Conservation (phyloP, 108 stramenopile genomes). For the Hondaea fermentalgiana region DNA sequence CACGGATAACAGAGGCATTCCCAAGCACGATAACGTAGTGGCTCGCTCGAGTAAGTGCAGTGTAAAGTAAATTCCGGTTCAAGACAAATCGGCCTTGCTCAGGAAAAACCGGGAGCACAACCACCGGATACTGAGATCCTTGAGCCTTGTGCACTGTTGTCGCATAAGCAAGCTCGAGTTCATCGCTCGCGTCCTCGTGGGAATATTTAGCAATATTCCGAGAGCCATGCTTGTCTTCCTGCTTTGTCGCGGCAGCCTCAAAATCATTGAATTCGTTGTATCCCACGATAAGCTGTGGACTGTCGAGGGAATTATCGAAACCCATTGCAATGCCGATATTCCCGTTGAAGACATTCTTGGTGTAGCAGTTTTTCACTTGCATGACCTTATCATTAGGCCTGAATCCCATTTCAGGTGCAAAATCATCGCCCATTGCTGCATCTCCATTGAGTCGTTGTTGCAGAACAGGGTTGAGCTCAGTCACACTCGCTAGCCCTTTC, state of each 20-base stretch:
- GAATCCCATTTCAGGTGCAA: not conserved
- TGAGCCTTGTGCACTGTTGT: conserved; percentile 22
- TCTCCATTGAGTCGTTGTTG: not conserved
- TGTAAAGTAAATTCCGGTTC: not conserved
- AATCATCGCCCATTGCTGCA: not conserved
- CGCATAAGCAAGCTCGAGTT: not conserved
- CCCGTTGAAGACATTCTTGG: not conserved
- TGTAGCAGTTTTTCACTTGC: not conserved
- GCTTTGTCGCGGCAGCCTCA: too few relatives aligned
- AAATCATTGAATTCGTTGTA: too few relatives aligned
- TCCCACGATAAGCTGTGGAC: too few relatives aligned
- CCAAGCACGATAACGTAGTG: not conserved
- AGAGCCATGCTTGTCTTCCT: too few relatives aligned
- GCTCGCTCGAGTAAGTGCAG: not conserved
- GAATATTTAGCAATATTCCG: not conserved
- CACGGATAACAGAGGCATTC: not conserved
- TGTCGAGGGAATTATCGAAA: not conserved
- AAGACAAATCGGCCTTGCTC: not conserved
- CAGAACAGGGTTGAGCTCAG: not conserved
- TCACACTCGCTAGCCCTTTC: not conserved
- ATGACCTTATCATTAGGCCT: not conserved
- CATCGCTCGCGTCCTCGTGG: not conserved
- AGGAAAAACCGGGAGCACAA: not conserved
- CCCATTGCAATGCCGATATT: not conserved
- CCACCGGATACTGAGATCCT: conserved; percentile 15